A percentile compares a stretch with the other conserved stretches of the same genome.
Conservation (phyloP, 352 stramenopile genomes). For the Plasmopara muralis region DNA sequence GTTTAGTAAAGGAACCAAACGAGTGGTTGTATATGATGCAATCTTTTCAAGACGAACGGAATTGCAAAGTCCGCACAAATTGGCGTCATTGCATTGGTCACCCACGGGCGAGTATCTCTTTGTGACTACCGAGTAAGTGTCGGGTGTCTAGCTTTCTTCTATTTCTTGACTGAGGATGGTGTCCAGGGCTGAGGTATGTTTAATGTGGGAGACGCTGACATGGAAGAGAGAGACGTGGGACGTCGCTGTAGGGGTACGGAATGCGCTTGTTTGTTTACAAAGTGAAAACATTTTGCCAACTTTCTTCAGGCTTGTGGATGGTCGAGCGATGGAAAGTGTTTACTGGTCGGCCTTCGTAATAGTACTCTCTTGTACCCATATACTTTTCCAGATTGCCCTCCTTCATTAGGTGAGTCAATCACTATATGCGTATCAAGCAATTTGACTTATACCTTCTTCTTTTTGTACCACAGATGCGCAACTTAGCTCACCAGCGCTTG, state of each 20-base stretch:
- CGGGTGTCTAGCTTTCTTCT: not conserved
- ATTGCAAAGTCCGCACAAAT: conserved; percentile 47
- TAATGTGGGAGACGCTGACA: conserved; percentile 77
- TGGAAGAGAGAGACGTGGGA: conserved; percentile 81
- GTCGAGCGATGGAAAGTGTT: conserved; percentile 59
- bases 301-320: conserved; percentile 50
- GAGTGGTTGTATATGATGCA: conserved; percentile 54
- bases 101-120: conserved; percentile 84
- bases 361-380: conserved; percentile 62
- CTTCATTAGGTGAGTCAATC: conserved; percentile 41
- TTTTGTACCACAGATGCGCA: conserved; percentile 39
- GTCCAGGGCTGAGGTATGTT: conserved; percentile 40
- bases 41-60: conserved; percentile 51
- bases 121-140: conserved; percentile 50
- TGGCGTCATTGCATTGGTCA: conserved; percentile 59
- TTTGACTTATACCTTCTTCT: conserved; percentile 1
- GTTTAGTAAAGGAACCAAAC: conserved; percentile 36
- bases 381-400: conserved; percentile 47
- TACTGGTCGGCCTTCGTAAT: conserved; percentile 62
- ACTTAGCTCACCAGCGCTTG: conserved; percentile 62
- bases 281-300: conserved; percentile 1
- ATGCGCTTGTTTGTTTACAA: not conserved
- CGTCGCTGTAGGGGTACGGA: conserved; percentile 44
- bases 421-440: not conserved
- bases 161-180: not conserved